phyloP scores from a whole-genome alignment of 2,329 filamentous ascomycete species.

The Tolypocladium sp. region DNA sequence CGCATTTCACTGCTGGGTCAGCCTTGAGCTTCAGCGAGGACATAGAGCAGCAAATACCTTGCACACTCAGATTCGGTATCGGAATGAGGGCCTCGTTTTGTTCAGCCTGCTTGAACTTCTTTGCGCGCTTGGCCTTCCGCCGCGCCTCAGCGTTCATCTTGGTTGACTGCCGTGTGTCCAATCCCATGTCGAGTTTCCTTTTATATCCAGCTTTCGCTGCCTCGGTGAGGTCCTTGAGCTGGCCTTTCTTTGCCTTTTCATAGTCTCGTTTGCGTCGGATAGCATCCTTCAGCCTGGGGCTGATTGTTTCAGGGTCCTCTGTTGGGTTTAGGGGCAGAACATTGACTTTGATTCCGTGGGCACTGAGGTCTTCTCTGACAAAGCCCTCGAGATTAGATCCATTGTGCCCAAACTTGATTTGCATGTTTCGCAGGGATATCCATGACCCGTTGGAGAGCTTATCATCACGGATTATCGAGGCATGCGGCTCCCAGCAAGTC shows the following conservation, averaged over 20 bases:
- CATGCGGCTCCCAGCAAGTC: slow-evolving; percentile 62
- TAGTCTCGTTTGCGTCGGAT: slow-evolving; percentile 58
- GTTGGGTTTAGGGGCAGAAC: slow-evolving; percentile 40
- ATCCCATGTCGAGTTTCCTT: slow-evolving; percentile 21
- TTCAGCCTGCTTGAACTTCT: slow-evolving; percentile 5
- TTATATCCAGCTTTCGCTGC: slow-evolving; percentile 28
- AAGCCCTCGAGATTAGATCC: slow-evolving; percentile 58
- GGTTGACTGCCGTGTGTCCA: slow-evolving; percentile 12
- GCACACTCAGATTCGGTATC: slow-evolving; percentile 18
- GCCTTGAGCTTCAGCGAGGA: background rate
- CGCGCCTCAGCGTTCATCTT: slow-evolving; percentile 16
- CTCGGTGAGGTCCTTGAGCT: slow-evolving; percentile 27
- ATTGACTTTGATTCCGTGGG: slow-evolving; percentile 38
- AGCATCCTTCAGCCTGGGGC: slow-evolving; percentile 45
- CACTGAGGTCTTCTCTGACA: slow-evolving; percentile 54
- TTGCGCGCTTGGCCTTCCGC: slow-evolving; percentile 9
- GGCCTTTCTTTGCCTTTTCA: slow-evolving; percentile 34
- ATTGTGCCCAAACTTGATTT: slow-evolving; percentile 49
- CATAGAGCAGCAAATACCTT: slow-evolving; percentile 12
- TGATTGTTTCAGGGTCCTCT: slow-evolving; percentile 30
- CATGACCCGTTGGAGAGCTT: slow-evolving; percentile 50
- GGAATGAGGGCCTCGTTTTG: slow-evolving; percentile 9
- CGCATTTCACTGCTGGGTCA: slow-evolving; percentile 31
- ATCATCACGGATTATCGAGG: slow-evolving; percentile 39
- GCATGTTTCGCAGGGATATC: slow-evolving; percentile 63